phyloP scores from a whole-genome alignment of 495 filamentous ascomycete species.

The Bombardia bombarda region DNA sequence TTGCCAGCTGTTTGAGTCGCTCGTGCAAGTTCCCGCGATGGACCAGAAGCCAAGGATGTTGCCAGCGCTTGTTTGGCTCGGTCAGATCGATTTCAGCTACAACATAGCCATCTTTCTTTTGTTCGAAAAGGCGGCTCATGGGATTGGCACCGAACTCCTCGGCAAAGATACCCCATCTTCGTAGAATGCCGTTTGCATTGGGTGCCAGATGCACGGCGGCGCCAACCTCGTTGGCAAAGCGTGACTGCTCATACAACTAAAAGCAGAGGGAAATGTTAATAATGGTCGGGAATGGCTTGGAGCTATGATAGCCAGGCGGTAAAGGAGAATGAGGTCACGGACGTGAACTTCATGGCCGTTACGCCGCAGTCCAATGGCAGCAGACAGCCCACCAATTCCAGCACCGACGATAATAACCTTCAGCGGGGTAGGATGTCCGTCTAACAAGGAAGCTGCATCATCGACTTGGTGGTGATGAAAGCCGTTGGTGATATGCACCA shows the following conservation, averaged over 20 bases:
- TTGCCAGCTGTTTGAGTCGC: slow-evolving; percentile 36
- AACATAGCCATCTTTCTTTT: slow-evolving; percentile 19
- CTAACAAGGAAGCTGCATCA: neutral
- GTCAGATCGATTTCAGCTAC: slow-evolving; percentile 24
- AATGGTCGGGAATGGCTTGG: no score
- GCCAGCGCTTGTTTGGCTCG: slow-evolving; percentile 34
- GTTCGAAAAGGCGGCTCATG: slow-evolving; percentile 30
- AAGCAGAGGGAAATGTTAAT: neutral
- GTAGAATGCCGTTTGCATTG: slow-evolving; percentile 45
- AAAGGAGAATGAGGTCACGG: slow-evolving; percentile 1
- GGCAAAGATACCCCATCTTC: slow-evolving; percentile 30
- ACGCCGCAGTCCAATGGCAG: slow-evolving; percentile 45
- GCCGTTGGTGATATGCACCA: neutral
- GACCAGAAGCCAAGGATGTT: slow-evolving; percentile 44
- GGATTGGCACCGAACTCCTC: slow-evolving; percentile 24
- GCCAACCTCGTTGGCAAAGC: slow-evolving; percentile 45
- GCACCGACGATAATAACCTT: slow-evolving; percentile 46
- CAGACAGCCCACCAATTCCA: slow-evolving; percentile 47
- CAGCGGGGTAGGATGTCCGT: slow-evolving; percentile 9
- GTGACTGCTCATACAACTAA: slow-evolving; percentile 48
- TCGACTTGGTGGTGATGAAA: neutral
- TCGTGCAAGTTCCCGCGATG: slow-evolving; percentile 45
- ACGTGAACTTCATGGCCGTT: slow-evolving; percentile 48
- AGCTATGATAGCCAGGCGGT: no score
- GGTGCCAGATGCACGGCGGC: slow-evolving; percentile 48